Base-by-base conservation (phyloP, 352 stramenopile species). In the Lagenidium giganteum region DNA sequence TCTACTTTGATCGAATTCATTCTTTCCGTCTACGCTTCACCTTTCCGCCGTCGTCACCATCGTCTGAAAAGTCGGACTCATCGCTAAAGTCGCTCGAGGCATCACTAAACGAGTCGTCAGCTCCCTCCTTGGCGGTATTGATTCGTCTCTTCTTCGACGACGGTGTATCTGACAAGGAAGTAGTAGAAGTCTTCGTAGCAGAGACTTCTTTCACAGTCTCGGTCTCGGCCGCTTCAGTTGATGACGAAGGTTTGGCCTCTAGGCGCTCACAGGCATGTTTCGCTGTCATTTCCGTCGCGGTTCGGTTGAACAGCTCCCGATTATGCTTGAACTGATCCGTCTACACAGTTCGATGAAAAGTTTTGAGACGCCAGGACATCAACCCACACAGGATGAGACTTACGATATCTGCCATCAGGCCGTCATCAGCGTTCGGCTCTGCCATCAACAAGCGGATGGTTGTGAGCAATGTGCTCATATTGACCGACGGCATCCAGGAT, bases 381-480 rank as follows among this genome's bases (percentile, higher is more conserved):
- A 21, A 45, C 16, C 30, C 32, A 24, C 11, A 54, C 13, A 25
- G 13, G 4, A 47, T 18, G 0, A 28, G 22, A 22, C n/a, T 1
- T 4, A 91, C 79, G 55, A 91, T 93, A 13, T 96, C 87, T 1
- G 87, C 77, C 81, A 96, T 95, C 35, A 96, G 59, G 1, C 87
- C 83, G 42, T 96, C 87, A 46, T 96, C 85, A 7, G 84, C 82
- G 51, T 96, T 96, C 8, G 87, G 86, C 47, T 95, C 82, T 9
- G 75, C 83, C 73, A 96, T 93, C n/a, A 96, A 67, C 47, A 95
- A 52, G 5, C 87, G 79, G 53, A 96, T 93, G 1, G 84, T 95
- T 8, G 87, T 95, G 20, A 96, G 57, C 42, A 96, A 54, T 14
- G 85, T 96, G 36, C 77, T 84, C 37, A 96, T 88, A 53, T 96